Conservation (phyloP, 73 alveolate genomes). For the Uronychia setigera region DNA sequence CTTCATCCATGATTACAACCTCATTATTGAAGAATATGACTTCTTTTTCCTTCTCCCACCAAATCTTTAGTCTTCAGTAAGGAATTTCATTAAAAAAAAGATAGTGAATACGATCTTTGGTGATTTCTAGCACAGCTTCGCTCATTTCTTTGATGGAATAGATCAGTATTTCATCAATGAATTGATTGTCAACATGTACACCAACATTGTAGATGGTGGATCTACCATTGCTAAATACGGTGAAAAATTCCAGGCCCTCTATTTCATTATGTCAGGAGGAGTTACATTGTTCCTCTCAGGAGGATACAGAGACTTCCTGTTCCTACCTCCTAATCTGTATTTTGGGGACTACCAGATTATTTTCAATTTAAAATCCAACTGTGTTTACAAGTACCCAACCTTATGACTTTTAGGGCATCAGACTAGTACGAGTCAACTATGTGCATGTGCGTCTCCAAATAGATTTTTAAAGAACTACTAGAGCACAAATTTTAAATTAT, state of each 20-base stretch:
- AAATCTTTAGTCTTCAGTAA: slow-evolving; percentile 29
- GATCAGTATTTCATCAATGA: slow-evolving; percentile 7
- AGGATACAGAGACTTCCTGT: slow-evolving; percentile 17
- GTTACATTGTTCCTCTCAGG: slow-evolving; percentile 20
- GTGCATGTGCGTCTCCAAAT: neutral
- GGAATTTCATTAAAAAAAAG: neutral
- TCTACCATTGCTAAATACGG: slow-evolving; percentile 10
- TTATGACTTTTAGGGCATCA: neutral
- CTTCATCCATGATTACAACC: slow-evolving; percentile 48
- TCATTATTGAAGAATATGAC: slow-evolving; percentile 52
- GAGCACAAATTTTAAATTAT: too few relatives aligned
- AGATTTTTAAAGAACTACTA: neutral
- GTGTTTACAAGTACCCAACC: slow-evolving; percentile 14
- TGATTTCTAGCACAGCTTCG: neutral
- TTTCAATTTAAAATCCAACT: slow-evolving; percentile 39
- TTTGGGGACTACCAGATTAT: slow-evolving; percentile 56
- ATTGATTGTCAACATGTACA: slow-evolving; percentile 19
- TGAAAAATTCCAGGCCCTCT: slow-evolving; percentile 12
- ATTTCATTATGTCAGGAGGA: slow-evolving; percentile 43
- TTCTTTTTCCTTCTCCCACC: slow-evolving; percentile 45
- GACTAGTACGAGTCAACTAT: neutral
- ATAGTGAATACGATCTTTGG: neutral
- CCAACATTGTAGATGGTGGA: slow-evolving; percentile 18
- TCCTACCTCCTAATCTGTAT: slow-evolving; percentile 18
- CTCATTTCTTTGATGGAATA: neutral